phyloP scores from a whole-genome alignment of 331 rosid genomes.

The Pyrus hybrid region DNA sequence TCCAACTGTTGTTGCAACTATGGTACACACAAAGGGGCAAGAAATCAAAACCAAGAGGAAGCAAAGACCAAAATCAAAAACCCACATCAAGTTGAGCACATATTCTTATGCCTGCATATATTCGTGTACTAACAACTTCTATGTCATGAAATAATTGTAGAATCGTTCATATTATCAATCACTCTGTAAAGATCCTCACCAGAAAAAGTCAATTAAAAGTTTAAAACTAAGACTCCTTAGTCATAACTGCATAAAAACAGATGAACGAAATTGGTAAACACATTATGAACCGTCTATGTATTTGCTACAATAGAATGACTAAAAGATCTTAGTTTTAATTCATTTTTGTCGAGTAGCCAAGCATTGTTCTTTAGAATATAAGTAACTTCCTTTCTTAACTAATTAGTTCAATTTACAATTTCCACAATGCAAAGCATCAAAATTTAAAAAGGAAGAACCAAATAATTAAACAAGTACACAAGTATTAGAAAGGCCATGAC shows the following conservation, averaged over 20 bases:
- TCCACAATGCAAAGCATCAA: not conserved
- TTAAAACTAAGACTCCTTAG: no score
- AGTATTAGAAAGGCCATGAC: not conserved
- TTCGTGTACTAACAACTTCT: no score
- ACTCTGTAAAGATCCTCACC: no score
- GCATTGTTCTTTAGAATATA: no score
- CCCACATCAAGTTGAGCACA: not conserved
- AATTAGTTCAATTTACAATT: not conserved
- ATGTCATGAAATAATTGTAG: not conserved
- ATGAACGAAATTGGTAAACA: no score
- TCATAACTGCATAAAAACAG: no score
- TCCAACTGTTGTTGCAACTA: conserved; percentile 72
- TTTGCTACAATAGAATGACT: no score
- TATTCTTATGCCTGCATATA: not conserved
- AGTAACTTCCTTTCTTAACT: not conserved
- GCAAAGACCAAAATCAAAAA: not conserved
- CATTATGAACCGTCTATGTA: no score
- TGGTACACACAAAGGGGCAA: not conserved
- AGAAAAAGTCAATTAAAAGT: no score
- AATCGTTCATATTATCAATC: no score
- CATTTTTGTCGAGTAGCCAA: no score
- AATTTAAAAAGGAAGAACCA: not conserved
- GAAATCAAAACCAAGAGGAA: not conserved
- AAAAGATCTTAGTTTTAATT: no score
- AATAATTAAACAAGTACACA: not conserved